Conservation (phyloP, 2,329 filamentous ascomycete genomes). For the Aspergillus sp. region DNA sequence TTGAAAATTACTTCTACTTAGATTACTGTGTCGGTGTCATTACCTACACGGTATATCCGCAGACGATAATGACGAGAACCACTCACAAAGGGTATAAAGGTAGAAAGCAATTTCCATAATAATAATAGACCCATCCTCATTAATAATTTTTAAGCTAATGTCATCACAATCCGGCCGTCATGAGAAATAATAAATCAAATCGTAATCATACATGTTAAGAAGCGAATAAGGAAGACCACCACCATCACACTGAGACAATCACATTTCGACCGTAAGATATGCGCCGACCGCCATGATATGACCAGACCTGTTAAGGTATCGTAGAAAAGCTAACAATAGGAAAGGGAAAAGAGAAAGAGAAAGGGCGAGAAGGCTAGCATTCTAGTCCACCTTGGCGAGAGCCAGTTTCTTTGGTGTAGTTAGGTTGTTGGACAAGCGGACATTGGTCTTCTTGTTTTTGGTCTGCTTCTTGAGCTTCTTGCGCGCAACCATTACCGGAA, state of each 20-base stretch:
- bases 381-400: slow-evolving; percentile 73
- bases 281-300: slow-evolving; percentile 8
- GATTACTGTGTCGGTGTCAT: no score
- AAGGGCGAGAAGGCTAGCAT: not conserved
- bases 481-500: slow-evolving; percentile 95
- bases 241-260: not conserved
- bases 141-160: not conserved
- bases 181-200: not conserved
- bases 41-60: no score
- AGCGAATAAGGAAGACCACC: not conserved
- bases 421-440: slow-evolving; percentile 80
- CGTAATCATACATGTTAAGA: slow-evolving; percentile 15
- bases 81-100: no score
- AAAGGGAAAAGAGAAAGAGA: not conserved
- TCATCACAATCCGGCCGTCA: not conserved
- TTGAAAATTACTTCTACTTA: no score
- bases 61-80: no score
- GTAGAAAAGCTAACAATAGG: not conserved
- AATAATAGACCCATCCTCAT: not conserved
- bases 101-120: no score
- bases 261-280: not conserved
- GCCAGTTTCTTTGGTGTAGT: slow-evolving; percentile 69
- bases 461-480: slow-evolving; percentile 81
- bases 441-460: slow-evolving; percentile 71
- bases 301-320: not conserved